Evolutionary conservation across 768 basidiomycete genomes (phyloP).

Genomic region (Roridomyces roridus): DNA sequence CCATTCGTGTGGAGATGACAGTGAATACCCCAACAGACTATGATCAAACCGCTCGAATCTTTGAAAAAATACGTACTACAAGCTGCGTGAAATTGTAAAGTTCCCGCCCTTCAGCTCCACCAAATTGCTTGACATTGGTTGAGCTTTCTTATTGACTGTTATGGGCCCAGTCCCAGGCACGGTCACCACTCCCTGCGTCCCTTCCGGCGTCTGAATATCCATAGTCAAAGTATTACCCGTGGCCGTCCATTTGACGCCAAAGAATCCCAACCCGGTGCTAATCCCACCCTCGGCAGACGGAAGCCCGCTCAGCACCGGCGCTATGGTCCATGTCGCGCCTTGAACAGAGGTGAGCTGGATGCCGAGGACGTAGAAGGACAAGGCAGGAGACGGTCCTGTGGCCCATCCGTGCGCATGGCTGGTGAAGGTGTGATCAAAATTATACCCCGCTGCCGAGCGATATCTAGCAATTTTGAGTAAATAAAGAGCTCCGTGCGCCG

Average conservation of each 20-base stretch:
- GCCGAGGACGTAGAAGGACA: constrained; percentile 54
- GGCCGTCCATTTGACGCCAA: constrained; percentile 46
- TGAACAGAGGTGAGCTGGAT: constrained; percentile 48
- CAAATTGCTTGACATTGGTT: not conserved
- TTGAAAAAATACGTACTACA: no score
- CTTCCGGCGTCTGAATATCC: constrained; percentile 30
- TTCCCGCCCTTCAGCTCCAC: constrained; percentile 18
- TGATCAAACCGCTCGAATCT: no score
- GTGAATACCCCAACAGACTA: no score
- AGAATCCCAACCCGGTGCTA: constrained; percentile 52
- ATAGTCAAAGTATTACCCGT: constrained; percentile 25
- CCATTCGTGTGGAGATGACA: no score
- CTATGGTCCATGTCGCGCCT: no score
- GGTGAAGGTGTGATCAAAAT: constrained; percentile 52
- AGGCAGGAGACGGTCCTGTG: constrained; percentile 53
- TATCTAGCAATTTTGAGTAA: constrained; percentile 40
- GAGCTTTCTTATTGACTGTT: constrained; percentile 17
- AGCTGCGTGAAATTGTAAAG: no score
- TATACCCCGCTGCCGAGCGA: constrained; percentile 50
- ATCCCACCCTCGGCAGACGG: constrained; percentile 50
- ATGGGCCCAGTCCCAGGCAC: constrained; percentile 32
- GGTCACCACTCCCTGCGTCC: constrained; percentile 32
- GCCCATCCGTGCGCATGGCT: constrained; percentile 57
- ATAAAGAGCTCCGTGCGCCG: constrained; percentile 52
- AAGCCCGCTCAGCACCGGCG: constrained; percentile 49